phyloP scores from a whole-genome alignment of 345 rosid species.

The Streptanthus diversifolius region DNA sequence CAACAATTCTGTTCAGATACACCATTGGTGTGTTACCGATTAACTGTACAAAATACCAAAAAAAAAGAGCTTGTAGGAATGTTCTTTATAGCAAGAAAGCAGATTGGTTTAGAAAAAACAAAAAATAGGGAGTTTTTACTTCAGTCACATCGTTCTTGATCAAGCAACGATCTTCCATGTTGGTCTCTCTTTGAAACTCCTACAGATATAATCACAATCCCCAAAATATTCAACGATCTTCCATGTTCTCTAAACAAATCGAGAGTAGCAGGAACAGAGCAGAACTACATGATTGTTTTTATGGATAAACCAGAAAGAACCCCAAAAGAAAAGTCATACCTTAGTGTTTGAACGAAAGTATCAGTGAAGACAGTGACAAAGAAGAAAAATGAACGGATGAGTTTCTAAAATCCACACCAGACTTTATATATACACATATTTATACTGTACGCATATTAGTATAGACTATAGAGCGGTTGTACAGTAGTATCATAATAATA shows the following conservation, averaged over 20 bases:
- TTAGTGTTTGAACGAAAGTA: background rate
- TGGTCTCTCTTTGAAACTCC: background rate
- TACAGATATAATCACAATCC: background rate
- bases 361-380: background rate
- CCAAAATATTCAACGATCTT: background rate
- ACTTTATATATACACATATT: background rate
- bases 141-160: slow-evolving; percentile 36
- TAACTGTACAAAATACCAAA: slow-evolving; percentile 35
- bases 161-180: slow-evolving; percentile 27
- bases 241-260: background rate
- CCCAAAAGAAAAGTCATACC: background rate
- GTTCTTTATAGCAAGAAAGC: background rate
- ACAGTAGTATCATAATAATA: background rate
- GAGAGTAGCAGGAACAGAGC: background rate
- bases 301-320: background rate
- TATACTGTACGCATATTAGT: background rate
- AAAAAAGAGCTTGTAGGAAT: background rate
- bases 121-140: background rate
- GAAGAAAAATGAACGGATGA: background rate
- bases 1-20: slow-evolving; percentile 54
- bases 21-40: slow-evolving; percentile 66
- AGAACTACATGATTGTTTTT: background rate
- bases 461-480: background rate
- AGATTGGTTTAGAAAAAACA: background rate
- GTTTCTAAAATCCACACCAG: background rate